Evolutionary conservation across 768 basidiomycete genomes (phyloP), one percentile per base, ranked within the genome.

Genomic region (Phaffia tasmanica): DNA sequence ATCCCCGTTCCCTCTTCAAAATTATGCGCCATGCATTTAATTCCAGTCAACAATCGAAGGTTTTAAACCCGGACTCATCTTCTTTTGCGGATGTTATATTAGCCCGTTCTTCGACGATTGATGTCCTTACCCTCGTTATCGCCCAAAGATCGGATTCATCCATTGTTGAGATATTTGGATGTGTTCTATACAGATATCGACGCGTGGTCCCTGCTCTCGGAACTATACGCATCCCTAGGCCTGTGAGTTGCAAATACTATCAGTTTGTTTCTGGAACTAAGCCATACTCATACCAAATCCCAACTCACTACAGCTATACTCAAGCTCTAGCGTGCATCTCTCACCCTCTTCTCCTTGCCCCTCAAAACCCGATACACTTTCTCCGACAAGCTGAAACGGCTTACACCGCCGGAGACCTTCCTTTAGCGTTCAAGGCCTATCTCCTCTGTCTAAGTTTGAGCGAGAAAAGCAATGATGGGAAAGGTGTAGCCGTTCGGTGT

Each of bases 331-430:
- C 88, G 74, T 81, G 89, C 0, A 79, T 92, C 4, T 85, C 87
- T 15, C 90, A 95, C 76, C 86, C 83, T 7, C 80, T 93, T 54
- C 79, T 91, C 35, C 81, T 95, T 35, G 82, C 85, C 1, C 89
- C 91, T 0, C 88, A 92, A 70, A 93, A 91, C 72, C 86, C 88
- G 0, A 87, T 89, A 72, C 85, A 87, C 49, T 81, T 84, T 65
- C 81, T 92, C n/a, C 86, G 86, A 70, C 85, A 84, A 58, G 91
- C 89, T 0, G 91, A 95, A 76, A 90, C 87, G 11, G 89, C 88
- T 0, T 91, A 88, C 73, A 88, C 88, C 0, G 80, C 84, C 0
- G 83, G 81, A 1, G 89, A 92, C 74, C 73, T 88, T 25, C 82
- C 86, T 0, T 79, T 90, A 9, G 84, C 90, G 1, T 78, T 89